These are phyloP conservation scores for Raddia guianensis DNA, from an alignment of 176 grass and related monocot species.

Conservation along the genomic window DNA sequence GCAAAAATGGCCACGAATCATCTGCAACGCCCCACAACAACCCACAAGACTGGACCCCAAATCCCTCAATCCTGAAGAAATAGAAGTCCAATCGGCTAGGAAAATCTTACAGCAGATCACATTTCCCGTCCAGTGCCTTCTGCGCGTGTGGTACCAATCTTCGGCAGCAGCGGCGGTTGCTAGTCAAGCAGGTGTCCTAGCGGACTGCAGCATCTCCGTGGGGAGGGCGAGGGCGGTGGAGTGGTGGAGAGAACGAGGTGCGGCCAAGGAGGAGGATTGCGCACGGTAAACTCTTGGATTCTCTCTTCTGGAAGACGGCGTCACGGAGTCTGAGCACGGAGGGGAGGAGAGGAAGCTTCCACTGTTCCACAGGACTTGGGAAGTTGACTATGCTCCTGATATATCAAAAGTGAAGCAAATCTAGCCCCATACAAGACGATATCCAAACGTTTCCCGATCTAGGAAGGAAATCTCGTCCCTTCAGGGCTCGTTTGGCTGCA, in stretches of 20 bases:
- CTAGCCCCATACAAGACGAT: too few species aligned
- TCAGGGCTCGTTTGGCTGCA: too few species aligned
- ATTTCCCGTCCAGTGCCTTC: conserved; percentile 9
- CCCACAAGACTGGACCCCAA: not conserved
- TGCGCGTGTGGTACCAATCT: not conserved
- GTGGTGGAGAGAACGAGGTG: not conserved
- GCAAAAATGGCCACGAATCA: not conserved
- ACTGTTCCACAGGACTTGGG: too few species aligned
- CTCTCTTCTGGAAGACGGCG: too few species aligned
- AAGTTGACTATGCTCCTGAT: too few species aligned
- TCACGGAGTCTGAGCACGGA: too few species aligned
- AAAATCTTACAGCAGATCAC: conserved; percentile 4
- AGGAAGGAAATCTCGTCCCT: too few species aligned
- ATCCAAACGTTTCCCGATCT: too few species aligned
- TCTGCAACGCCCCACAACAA: not conserved
- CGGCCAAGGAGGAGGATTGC: not conserved
- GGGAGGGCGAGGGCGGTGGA: not conserved
- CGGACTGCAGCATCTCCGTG: not conserved
- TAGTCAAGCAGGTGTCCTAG: conserved; percentile 13
- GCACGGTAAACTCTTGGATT: too few species aligned
- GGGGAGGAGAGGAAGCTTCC: too few species aligned
- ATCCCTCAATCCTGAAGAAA: not conserved
- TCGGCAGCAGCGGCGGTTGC: not conserved
- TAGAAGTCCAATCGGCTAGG: not conserved
- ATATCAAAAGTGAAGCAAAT: too few species aligned